Base-by-base conservation (phyloP, 2,329 filamentous ascomycete genomes). In the Aspergillus unguis region DNA sequence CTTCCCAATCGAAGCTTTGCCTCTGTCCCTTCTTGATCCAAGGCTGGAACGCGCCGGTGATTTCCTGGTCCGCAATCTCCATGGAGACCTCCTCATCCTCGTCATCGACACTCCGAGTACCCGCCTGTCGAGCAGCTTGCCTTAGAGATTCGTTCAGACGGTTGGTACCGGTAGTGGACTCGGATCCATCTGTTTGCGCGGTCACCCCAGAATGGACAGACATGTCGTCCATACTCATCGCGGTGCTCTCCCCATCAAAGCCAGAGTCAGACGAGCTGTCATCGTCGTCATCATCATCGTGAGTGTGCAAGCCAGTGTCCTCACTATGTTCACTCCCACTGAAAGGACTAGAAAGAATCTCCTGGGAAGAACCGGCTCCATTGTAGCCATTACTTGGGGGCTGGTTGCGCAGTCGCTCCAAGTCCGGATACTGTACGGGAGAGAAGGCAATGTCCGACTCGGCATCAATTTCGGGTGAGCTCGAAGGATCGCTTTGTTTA, bases 201-300 rank as follows among this genome's bases (percentile, higher is more conserved):
- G 87, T 88, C 41, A 78, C 81, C 41, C 83, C 74, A 11, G 87
- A 88, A 27, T 83, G 85, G 31, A 83, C 83, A 1, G 87, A 90
- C 57, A 86, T 81, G 61, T 92, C 88, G 56, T 92, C 89, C 41
- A 95, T 76, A 33, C 86, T 92, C 85, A 92, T 90, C 70, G 89
- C 86, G 0, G 88, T 92, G 29, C 85, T 87, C 58, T 89, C 86
- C 56, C 87, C 76, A 49, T 80, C 79, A 33, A 72, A 76, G 28
- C 75, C 77, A n/a, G 76, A 78, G 36, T 65, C 70, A 7, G 80
- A 81, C 44, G 80, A 50, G 71, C 58, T 64, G 5, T 64, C 70
- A 40, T 72, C 73, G 17, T 85, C 67, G 6, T 70, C 71, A 52
- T 75, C 75, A 17, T 86, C 56, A 5, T 57, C 69, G 2, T 44